Conservation (phyloP, 2,329 filamentous ascomycete species). For the Ceratocystis smalleyi region DNA sequence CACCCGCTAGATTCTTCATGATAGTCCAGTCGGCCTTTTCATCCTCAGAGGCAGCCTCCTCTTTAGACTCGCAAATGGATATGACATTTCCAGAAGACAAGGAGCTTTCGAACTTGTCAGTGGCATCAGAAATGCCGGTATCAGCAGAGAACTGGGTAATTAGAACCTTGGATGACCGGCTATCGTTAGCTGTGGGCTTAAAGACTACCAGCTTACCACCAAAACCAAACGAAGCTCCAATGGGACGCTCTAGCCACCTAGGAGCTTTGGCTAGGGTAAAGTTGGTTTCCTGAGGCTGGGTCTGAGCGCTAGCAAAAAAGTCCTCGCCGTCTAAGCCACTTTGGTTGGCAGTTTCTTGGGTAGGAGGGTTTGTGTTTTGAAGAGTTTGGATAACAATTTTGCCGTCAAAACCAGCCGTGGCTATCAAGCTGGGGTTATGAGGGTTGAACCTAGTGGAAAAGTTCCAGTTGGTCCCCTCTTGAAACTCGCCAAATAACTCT, state of each 20-base stretch:
- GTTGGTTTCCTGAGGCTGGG: conserved; percentile 74
- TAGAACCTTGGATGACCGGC: conserved; percentile 56
- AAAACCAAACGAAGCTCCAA: conserved; percentile 83
- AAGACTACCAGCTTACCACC: conserved; percentile 81
- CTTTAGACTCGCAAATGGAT: conserved; percentile 64
- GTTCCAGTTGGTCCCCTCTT: conserved; percentile 97
- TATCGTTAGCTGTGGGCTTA: conserved; percentile 41
- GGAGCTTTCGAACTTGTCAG: conserved; percentile 72
- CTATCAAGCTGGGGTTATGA: conserved; percentile 77
- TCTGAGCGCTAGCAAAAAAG: conserved; percentile 89
- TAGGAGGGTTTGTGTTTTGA: conserved; percentile 75
- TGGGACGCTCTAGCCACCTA: conserved; percentile 75
- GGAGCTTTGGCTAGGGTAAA: conserved; percentile 79
- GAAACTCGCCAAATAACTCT: conserved; percentile 76
- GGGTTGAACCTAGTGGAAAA: conserved; percentile 93
- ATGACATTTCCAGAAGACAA: conserved; percentile 63
- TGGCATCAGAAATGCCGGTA: conserved; percentile 65
- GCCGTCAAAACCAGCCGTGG: conserved; percentile 92
- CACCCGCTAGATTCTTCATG: conserved; percentile 56
- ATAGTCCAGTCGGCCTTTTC: conserved; percentile 95
- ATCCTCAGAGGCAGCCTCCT: conserved; percentile 61
- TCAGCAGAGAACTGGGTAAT: conserved; percentile 86
- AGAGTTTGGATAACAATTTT: conserved; percentile 89
- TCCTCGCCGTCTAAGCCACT: conserved; percentile 74
- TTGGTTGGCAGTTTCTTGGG: conserved; percentile 50